These are phyloP conservation scores for Skeletonema potamos DNA, from an alignment of 108 stramenopile species.

Conservation along the genomic window DNA sequence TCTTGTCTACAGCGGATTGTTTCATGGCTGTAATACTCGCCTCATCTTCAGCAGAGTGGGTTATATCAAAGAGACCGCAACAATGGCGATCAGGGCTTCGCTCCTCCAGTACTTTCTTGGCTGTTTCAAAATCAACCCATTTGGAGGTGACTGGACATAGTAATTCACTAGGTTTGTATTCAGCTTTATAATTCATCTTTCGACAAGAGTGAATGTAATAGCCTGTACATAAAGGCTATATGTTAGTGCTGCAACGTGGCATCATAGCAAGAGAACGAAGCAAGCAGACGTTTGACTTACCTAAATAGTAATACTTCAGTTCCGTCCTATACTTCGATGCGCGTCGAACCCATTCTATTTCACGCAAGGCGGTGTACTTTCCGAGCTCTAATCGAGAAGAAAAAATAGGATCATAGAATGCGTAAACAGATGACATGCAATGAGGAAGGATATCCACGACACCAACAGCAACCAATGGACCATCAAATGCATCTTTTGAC, in stretches of 20 bases:
- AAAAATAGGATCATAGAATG: conserved; percentile 92
- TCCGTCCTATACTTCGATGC: conserved; percentile 34
- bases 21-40: not conserved
- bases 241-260: not conserved
- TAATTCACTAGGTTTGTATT: conserved; percentile 92
- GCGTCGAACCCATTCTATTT: conserved; percentile 87
- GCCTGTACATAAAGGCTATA: conserved; percentile 35
- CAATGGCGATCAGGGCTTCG: conserved; percentile 54
- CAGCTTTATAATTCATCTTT: conserved; percentile 97
- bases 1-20: conserved; percentile 6
- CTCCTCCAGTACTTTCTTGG: conserved; percentile 54
- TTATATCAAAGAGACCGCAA: conserved; percentile 38
- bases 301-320: conserved; percentile 89
- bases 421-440: conserved; percentile 93
- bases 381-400: conserved; percentile 76
- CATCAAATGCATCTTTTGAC: conserved; percentile 49
- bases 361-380: conserved; percentile 90
- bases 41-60: not conserved
- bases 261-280: not conserved
- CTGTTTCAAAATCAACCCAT: conserved; percentile 85
- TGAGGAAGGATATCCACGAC: conserved; percentile 91
- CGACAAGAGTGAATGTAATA: conserved; percentile 94
- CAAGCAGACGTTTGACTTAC: not conserved
- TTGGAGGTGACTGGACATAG: conserved; percentile 76
- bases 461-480: conserved; percentile 86